Base-by-base conservation (phyloP, 2,329 filamentous ascomycete species). In the Colletotrichum sp. region DNA sequence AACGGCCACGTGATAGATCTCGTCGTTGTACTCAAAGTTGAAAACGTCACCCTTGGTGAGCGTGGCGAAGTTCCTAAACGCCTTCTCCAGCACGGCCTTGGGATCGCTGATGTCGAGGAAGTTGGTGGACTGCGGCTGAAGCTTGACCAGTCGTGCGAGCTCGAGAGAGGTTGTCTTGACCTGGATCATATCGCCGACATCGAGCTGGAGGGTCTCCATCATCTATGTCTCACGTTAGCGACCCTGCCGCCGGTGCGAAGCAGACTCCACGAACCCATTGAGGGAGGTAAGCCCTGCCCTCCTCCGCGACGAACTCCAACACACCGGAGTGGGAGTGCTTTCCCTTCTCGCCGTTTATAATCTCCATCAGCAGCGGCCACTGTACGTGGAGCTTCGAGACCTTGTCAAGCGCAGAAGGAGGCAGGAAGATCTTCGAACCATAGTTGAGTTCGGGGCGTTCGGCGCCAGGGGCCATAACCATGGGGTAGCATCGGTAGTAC, bases 91-190 rank as follows among this genome's bases (percentile, higher is more conserved):
- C 15, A 99, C 97, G 55, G 97, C 97, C 86, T 98, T 98, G 26
- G 97, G 97, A 81, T 99, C 97, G 80, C 94, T 96, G 83, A 99
- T 98, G 61, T 98, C 96, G 78, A 99, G 94, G 85, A 99, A 99
- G 80, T 94, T 94, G 68, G 94, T 93, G 26, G 95, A 96, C 85
- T 99, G 97, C 0, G 97, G 95, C 87, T 99, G 96, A 10, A 99
- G 91, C 86, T 99, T 99, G 87, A 99, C 97, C 84, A 98, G 94
- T 78, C 93, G 93, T 38, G 97, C 97, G 1, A 96, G 93, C 66
- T 96, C 95, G 18, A 99, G 91, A 56, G 98, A 96, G 3, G 97
- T 98, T 10, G 95, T 97, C 85, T 97, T 97, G 84, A 98, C 93
- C 86, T 99, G 96, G 5, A 99, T 91, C 80, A 99, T 93, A 82